Percentiles rank a stretch among this genome's conserved stretches.
phyloP scores from a whole-genome alignment of 192 early-diverging fungal species.

The Rhizoclosmatium sp. region DNA sequence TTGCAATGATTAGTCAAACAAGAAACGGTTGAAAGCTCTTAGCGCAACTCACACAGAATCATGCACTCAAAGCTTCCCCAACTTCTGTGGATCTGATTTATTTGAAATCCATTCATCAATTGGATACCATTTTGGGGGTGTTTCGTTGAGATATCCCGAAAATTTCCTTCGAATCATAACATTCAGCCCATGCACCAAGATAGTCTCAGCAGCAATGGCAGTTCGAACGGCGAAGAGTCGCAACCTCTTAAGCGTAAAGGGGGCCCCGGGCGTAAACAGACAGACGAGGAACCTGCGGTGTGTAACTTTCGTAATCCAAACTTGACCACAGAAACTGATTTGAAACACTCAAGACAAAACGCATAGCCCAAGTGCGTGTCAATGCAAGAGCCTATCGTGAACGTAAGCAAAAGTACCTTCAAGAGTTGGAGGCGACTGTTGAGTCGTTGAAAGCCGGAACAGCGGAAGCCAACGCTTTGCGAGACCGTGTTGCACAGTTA shows the following conservation, averaged over 20 bases:
- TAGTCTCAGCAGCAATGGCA: no score
- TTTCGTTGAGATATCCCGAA: no score
- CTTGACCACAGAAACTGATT: not conserved
- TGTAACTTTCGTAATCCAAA: not conserved
- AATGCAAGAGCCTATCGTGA: slow-evolving; percentile 2
- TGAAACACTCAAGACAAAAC: not conserved
- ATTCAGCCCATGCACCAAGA: no score
- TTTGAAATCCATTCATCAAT: no score
- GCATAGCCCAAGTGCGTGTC: slow-evolving; percentile 8
- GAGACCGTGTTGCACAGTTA: not conserved
- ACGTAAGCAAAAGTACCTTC: slow-evolving; percentile 13
- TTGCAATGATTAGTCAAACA: no score
- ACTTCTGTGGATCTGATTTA: no score
- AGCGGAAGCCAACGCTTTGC: not conserved
- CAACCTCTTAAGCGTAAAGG: not conserved
- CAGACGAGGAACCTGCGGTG: not conserved
- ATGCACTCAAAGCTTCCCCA: no score
- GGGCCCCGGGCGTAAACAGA: not conserved
- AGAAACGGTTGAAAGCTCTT: no score
- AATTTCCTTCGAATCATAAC: no score
- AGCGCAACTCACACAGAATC: no score
- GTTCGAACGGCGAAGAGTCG: not conserved
- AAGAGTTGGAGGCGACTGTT: slow-evolving; percentile 19
- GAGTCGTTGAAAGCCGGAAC: not conserved
- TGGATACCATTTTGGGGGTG: no score